Evolutionary conservation across 352 stramenopile species (phyloP).

Genomic region (Albugo candida): DNA sequence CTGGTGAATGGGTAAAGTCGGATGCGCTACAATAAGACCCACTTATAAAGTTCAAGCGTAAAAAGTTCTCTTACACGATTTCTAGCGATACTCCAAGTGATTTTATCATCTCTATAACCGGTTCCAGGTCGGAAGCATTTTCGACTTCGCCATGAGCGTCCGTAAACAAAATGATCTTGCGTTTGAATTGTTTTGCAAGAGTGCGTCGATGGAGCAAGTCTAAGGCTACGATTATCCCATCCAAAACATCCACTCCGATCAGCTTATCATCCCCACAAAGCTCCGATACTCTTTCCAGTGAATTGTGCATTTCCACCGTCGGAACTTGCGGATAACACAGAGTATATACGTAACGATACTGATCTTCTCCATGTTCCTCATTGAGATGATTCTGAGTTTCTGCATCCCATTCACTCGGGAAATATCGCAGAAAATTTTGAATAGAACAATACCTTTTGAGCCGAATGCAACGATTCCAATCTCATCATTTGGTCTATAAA

Average conservation of each 20-base stretch:
- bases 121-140: slow-evolving; percentile 38
- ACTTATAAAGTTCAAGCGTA: neutral
- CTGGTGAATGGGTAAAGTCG: neutral
- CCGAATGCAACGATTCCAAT: slow-evolving; percentile 60
- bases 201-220: slow-evolving; percentile 58
- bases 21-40: neutral
- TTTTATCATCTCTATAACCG: slow-evolving; percentile 53
- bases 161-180: slow-evolving; percentile 54
- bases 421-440: neutral
- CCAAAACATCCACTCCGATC: slow-evolving; percentile 62
- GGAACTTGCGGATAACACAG: slow-evolving; percentile 39
- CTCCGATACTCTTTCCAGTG: slow-evolving; percentile 10
- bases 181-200: slow-evolving; percentile 61
- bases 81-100: slow-evolving; percentile 63
- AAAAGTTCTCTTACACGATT: slow-evolving; percentile 30
- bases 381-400: slow-evolving; percentile 69
- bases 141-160: slow-evolving; percentile 40
- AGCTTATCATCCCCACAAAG: slow-evolving; percentile 11
- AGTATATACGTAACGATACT: slow-evolving; percentile 36
- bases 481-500: slow-evolving; percentile 66
- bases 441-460: slow-evolving; percentile 19
- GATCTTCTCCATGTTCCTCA: slow-evolving; percentile 41
- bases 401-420: slow-evolving; percentile 2
- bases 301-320: slow-evolving; percentile 39
- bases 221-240: slow-evolving; percentile 65